These are phyloP conservation scores for Botryotinia convoluta DNA, from an alignment of 2,329 filamentous ascomycete species.

Conservation along the genomic window DNA sequence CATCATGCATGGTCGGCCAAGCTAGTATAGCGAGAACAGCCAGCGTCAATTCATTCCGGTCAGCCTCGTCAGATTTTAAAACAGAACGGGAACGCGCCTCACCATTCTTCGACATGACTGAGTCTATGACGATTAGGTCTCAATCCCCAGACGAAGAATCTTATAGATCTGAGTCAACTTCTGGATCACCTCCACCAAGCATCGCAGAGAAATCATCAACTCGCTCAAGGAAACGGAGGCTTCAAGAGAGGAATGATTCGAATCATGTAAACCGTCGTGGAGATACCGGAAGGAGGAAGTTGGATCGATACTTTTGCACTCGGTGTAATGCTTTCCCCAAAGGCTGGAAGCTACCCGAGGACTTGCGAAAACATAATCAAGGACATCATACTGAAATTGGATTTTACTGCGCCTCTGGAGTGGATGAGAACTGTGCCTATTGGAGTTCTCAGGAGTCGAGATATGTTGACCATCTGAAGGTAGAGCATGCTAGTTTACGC, in stretches of 20 bases:
- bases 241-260: not conserved
- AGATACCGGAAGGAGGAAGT: constrained; percentile 3
- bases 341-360: constrained; percentile 10
- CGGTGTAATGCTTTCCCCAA: constrained; percentile 3
- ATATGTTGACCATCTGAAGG: constrained; percentile 1
- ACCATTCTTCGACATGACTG: not conserved
- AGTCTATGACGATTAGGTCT: not conserved
- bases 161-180: constrained; percentile 3
- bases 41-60: not conserved
- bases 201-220: not conserved
- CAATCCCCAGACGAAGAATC: not conserved
- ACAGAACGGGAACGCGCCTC: not conserved
- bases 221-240: not conserved
- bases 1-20: not conserved
- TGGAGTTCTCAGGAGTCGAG: constrained; percentile 8
- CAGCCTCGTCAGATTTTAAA: not conserved
- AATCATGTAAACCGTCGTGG: constrained; percentile 1
- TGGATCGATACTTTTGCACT: constrained; percentile 3
- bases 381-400: constrained; percentile 1
- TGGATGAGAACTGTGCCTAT: not conserved
- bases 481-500: constrained; percentile 2
- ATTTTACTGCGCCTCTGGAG: constrained; percentile 9
- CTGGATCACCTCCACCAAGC: not conserved
- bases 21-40: not conserved
- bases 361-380: constrained; percentile 8